Base-by-base conservation (phyloP, 257 asterid species). In the Orobanche coerulescens region DNA sequence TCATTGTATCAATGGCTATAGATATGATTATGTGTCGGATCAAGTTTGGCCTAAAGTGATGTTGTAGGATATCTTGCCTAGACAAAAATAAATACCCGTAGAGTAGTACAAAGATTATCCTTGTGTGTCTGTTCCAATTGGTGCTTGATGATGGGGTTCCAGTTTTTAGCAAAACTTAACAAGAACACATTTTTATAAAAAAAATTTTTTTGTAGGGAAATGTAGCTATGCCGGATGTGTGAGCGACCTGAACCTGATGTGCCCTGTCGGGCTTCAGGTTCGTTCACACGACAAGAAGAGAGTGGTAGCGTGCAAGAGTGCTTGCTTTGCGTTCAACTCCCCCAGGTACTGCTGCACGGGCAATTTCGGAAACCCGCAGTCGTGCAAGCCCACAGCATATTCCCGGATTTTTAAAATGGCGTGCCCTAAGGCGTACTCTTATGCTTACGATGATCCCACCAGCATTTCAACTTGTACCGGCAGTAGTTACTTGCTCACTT, bases 371-470 rank as follows among this genome's bases (percentile, higher is more conserved):
- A 91, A 64, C 73, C 94, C 98, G 15, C 85, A 82, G 56, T 60
- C 95, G 31, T 91, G 98, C 85, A 91, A 85, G 86, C 98, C 98
- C 0, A 88, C 98, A 0, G 96, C 96, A 0, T 91, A 88, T n/a
- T 91, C 98, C 0, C 82, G 72, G 74, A 86, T 91, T 49, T 91
- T 91, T 83, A 88, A 91, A 52, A 58, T 84, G 4, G 98, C 98
- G 8, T 91, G 98, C 66, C 98, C 98, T 0, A 88, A 22, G 72
- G 98, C 98, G 3, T 91, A 91, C 72, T 91, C 96, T n/a, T 91
- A 91, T 53, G 98, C 98, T 1, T 91, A 85, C 51, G 98, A 91
- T 66, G 98, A 91, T 76, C 98, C 98, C 63, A 88, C 98, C 22
- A 85, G 95, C 74, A 82, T 91, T 47, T 67, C 98, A 20, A 91